A percentile compares a stretch with the other conserved stretches of the same genome.
Conservation (phyloP, 768 basidiomycete species). For the Mycena filopes region DNA sequence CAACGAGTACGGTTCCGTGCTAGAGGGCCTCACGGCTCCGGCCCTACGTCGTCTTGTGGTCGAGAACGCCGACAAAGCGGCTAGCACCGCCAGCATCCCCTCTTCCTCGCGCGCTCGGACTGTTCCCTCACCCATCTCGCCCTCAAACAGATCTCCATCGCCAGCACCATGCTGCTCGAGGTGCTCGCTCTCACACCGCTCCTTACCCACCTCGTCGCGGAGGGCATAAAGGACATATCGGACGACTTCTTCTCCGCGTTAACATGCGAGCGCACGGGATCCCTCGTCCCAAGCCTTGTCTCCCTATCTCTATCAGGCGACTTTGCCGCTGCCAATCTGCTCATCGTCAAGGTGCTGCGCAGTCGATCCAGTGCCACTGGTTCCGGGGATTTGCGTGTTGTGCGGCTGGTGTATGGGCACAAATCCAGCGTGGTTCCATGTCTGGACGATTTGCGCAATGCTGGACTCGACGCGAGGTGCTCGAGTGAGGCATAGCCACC, state of each 20-base stretch:
- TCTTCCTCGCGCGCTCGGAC: not conserved
- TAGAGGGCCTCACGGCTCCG: not conserved
- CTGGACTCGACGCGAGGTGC: not conserved
- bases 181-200: not conserved
- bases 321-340: not conserved
- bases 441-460: slow-evolving; percentile 1
- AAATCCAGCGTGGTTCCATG: not conserved
- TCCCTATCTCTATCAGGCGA: not conserved
- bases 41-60: not conserved
- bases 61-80: too few species aligned
- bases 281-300: not conserved
- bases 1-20: not conserved
- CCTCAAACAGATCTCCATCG: not conserved
- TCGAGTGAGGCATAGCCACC: too few species aligned
- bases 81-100: not conserved
- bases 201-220: not conserved
- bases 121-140: slow-evolving; percentile 8
- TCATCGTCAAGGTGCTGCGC: slow-evolving; percentile 8
- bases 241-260: not conserved
- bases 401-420: not conserved
- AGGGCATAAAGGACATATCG: not conserved
- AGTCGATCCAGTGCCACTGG: not conserved
- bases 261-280: not conserved
- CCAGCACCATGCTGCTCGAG: not conserved
- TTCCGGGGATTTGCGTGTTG: not conserved